Evolutionary conservation across 2,329 filamentous ascomycete species (phyloP).

Genomic region (Fusarium guadeloupense): DNA sequence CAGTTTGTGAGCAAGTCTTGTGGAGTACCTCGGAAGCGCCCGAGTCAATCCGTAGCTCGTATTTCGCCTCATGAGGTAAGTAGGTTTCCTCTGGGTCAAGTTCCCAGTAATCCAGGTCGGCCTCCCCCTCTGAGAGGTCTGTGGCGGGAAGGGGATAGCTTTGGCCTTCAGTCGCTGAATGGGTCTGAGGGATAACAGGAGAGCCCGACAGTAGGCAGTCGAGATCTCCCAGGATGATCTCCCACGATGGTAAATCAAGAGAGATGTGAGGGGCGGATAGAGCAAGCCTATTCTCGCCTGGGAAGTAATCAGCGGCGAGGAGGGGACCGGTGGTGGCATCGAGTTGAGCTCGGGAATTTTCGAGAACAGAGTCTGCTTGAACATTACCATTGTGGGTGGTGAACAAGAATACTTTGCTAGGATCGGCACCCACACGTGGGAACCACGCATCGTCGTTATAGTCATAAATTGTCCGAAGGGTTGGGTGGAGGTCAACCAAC

Average conservation of each 20-base stretch:
- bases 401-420: neutral
- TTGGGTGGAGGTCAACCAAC: neutral
- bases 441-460: neutral
- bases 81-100: slow-evolving; percentile 8
- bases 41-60: slow-evolving; percentile 2
- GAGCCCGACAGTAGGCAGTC: slow-evolving; percentile 4
- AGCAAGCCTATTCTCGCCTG: neutral
- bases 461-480: neutral
- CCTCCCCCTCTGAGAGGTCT: neutral
- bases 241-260: slow-evolving; percentile 3
- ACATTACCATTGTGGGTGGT: neutral
- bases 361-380: neutral
- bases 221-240: neutral
- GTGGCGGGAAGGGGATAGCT: neutral
- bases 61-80: neutral
- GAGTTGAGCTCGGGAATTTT: slow-evolving; percentile 1
- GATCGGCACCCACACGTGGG: neutral
- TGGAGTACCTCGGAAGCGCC: neutral
- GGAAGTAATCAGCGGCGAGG: slow-evolving; percentile 1
- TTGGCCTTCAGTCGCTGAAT: neutral
- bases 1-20: neutral
- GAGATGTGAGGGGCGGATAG: neutral
- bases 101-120: slow-evolving; percentile 3
- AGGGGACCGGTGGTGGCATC: neutral
- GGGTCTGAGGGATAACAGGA: neutral